Percentiles rank a stretch among this genome's conserved stretches.
Evolutionary conservation across 768 basidiomycete species (phyloP).

Genomic region (Phaeotremella skinneri): DNA sequence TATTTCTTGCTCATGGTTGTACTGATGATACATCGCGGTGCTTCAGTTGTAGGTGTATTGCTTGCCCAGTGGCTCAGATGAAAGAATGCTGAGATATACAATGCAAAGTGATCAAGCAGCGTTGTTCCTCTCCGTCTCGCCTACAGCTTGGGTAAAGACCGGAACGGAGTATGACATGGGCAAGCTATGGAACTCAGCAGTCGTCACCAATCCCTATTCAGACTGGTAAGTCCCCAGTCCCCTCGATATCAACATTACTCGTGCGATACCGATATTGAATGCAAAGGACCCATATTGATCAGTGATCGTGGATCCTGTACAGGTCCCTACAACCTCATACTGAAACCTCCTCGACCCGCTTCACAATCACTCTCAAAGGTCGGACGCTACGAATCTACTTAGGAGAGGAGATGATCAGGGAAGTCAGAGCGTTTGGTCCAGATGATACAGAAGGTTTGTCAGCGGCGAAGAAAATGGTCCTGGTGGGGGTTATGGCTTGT

Average conservation of each 20-base stretch:
- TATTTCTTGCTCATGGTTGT: background rate
- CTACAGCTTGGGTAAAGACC: constrained; percentile 36
- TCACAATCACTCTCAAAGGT: constrained; percentile 21
- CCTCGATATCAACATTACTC: background rate
- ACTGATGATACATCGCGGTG: background rate
- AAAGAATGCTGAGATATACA: background rate
- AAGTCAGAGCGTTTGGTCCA: constrained; percentile 29
- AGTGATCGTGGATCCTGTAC: background rate
- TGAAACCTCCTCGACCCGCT: constrained; percentile 2
- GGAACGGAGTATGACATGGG: constrained; percentile 34
- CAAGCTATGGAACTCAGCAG: constrained; percentile 26
- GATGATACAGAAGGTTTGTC: background rate
- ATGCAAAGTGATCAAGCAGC: constrained; percentile 38
- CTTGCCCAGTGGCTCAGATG: background rate
- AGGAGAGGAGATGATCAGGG: constrained; percentile 30
- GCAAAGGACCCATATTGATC: background rate
- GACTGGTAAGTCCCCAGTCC: constrained; percentile 32
- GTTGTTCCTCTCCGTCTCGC: constrained; percentile 25
- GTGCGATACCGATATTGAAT: background rate
- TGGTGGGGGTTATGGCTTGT: constrained; percentile 37
- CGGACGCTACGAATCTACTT: constrained; percentile 22
- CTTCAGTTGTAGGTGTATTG: background rate
- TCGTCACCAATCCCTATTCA: constrained; percentile 30
- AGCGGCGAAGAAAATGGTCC: constrained; percentile 12
- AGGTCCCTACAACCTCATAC: constrained; percentile 30